Evolutionary conservation across 78 protist species (phyloP).

Genomic region (Emiliania huxleyi): DNA sequence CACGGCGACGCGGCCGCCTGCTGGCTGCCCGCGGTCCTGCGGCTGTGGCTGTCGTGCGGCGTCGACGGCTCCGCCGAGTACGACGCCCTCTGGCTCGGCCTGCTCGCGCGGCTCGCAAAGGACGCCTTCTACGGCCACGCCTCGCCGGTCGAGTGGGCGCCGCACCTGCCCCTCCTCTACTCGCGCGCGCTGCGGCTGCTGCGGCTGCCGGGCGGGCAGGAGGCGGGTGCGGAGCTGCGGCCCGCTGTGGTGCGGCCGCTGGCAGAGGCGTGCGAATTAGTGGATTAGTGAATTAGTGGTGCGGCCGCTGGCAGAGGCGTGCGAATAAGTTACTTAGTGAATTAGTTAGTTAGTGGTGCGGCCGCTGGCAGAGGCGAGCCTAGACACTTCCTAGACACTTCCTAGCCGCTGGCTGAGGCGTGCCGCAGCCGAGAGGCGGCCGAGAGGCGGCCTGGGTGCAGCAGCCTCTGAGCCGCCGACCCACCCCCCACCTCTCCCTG

Average conservation of each 20-base stretch:
- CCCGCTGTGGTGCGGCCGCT: neutral
- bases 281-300: too few species aligned
- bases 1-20: neutral
- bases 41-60: neutral
- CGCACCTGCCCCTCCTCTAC: neutral
- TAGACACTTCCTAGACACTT: too few species aligned
- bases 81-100: neutral
- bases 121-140: neutral
- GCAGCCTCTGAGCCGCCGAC: too few species aligned
- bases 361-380: too few species aligned
- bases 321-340: too few species aligned
- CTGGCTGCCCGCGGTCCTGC: neutral
- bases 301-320: too few species aligned
- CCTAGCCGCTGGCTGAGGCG: too few species aligned
- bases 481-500: too few species aligned
- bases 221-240: neutral
- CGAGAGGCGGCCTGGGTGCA: too few species aligned
- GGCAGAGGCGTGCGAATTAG: too few species aligned
- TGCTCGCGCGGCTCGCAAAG: neutral
- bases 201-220: conserved; percentile 6
- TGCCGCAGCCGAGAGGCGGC: too few species aligned
- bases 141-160: neutral
- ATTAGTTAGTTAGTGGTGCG: too few species aligned
- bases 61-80: neutral
- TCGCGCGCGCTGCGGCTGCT: neutral